phyloP scores from a whole-genome alignment of 2,329 filamentous ascomycete genomes.

The Penicillium capsulatum region DNA sequence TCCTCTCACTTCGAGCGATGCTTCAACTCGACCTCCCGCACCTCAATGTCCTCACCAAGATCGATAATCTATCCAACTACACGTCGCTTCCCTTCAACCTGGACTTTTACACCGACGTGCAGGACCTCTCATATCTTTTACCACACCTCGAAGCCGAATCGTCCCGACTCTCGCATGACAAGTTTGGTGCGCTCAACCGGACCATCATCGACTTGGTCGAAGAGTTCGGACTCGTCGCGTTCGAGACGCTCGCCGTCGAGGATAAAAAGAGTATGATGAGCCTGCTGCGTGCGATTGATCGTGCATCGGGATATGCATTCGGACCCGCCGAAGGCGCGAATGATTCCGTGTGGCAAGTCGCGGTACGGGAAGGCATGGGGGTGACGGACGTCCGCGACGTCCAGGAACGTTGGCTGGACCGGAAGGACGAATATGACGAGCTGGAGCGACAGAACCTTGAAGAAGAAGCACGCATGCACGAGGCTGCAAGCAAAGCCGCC shows the following conservation, averaged over 20 bases:
- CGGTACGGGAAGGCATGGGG: conserved; percentile 68
- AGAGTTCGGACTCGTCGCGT: conserved; percentile 82
- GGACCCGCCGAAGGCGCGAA: conserved; percentile 86
- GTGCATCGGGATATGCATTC: conserved; percentile 90
- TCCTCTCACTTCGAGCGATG: conserved; percentile 92
- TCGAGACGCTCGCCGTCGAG: conserved; percentile 91
- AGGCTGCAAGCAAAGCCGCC: conserved; percentile 30
- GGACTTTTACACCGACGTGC: conserved; percentile 95
- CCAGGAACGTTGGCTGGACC: conserved; percentile 92
- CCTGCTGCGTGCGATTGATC: conserved; percentile 80
- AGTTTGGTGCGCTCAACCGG: conserved; percentile 79
- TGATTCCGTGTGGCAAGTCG: conserved; percentile 94
- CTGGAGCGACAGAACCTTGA: conserved; percentile 71
- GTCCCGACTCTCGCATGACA: conserved; percentile 62
- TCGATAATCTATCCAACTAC: conserved; percentile 86
- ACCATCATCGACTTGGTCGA: conserved; percentile 84
- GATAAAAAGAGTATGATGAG: conserved; percentile 97
- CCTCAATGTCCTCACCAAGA: conserved; percentile 94
- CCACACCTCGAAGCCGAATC: conserved; percentile 77
- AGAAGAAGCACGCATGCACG: conserved; percentile 60
- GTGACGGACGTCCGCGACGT: conserved; percentile 81
- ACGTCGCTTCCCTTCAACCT: conserved; percentile 88
- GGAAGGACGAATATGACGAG: conserved; percentile 81
- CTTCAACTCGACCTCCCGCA: conserved; percentile 96
- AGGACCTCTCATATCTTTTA: conserved; percentile 80